Evolutionary conservation across 352 stramenopile genomes (phyloP).

Genomic region (Globisporangium apiculatum): DNA sequence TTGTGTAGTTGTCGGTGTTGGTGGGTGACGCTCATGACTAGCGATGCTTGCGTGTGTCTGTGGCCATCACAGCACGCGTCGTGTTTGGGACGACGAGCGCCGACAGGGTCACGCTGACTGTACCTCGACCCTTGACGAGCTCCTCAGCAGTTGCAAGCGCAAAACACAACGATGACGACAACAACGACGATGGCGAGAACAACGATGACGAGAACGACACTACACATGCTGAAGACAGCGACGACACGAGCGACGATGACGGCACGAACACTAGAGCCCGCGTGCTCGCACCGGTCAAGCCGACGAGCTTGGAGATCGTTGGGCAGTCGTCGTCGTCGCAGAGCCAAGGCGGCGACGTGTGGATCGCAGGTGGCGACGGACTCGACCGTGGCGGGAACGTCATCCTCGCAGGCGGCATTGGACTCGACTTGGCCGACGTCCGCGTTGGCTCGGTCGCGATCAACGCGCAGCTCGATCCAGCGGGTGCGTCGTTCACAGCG

Average conservation of each 20-base stretch:
- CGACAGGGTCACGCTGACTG: conserved; percentile 13
- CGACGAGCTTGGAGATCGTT: conserved; percentile 37
- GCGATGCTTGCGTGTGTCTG: background rate
- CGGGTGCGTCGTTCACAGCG: conserved; percentile 38
- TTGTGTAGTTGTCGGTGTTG: background rate
- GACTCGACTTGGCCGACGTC: conserved; percentile 15
- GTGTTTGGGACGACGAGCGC: conserved; percentile 14
- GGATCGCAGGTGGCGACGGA: conserved; percentile 46
- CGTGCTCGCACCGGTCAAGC: conserved; percentile 10
- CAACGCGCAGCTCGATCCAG: conserved; percentile 41
- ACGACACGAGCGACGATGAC: background rate
- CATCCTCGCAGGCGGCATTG: conserved; percentile 33
- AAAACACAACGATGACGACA: background rate
- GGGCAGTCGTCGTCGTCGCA: conserved; percentile 45
- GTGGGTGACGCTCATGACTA: background rate
- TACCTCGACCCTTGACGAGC: background rate
- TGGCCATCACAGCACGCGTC: conserved; percentile 6
- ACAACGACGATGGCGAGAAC: conserved; percentile 1
- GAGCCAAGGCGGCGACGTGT: conserved; percentile 41
- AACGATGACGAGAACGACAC: conserved; percentile 5
- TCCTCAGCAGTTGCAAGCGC: background rate
- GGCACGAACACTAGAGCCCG: conserved; percentile 11
- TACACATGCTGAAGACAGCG: background rate
- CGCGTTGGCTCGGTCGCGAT: conserved; percentile 39
- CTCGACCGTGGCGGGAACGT: conserved; percentile 37